Percentiles rank a stretch among this genome's conserved stretches.
Evolutionary conservation across 2,329 filamentous ascomycete genomes (phyloP).

Genomic region (Colletotrichum camelliae): DNA sequence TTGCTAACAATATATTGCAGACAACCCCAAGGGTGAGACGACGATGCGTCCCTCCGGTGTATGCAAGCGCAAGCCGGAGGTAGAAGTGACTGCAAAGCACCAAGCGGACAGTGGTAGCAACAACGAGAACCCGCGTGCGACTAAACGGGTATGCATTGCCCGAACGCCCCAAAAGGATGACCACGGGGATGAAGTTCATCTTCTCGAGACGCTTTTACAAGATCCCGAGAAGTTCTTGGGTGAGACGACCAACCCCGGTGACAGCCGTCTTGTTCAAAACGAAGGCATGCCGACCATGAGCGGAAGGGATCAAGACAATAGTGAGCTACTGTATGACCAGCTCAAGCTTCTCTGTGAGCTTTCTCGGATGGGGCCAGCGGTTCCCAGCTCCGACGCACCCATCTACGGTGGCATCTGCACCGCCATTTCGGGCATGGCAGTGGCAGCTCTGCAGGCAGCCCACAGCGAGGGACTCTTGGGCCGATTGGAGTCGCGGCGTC

Average conservation of each 20-base stretch:
- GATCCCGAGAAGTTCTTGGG: not conserved
- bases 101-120: not conserved
- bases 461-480: not conserved
- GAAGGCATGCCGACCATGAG: not conserved
- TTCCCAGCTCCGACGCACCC: not conserved
- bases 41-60: not conserved
- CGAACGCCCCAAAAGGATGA: not conserved
- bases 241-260: not conserved
- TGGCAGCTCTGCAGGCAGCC: not conserved
- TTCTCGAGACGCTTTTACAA: not conserved
- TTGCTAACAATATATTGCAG: not conserved
- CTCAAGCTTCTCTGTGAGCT: not conserved
- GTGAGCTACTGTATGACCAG: not conserved
- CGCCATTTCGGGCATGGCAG: not conserved
- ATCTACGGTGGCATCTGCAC: not conserved
- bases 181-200: not conserved
- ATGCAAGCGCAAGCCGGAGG: not conserved
- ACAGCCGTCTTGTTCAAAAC: not conserved
- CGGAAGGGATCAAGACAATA: not conserved
- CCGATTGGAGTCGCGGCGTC: not conserved
- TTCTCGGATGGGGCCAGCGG: not conserved
- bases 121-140: not conserved
- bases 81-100: not conserved
- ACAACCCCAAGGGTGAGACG: not conserved
- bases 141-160: not conserved